Evolutionary conservation across 75 land plant species (phyloP).

Genomic region (Cryptomeria japonica): DNA sequence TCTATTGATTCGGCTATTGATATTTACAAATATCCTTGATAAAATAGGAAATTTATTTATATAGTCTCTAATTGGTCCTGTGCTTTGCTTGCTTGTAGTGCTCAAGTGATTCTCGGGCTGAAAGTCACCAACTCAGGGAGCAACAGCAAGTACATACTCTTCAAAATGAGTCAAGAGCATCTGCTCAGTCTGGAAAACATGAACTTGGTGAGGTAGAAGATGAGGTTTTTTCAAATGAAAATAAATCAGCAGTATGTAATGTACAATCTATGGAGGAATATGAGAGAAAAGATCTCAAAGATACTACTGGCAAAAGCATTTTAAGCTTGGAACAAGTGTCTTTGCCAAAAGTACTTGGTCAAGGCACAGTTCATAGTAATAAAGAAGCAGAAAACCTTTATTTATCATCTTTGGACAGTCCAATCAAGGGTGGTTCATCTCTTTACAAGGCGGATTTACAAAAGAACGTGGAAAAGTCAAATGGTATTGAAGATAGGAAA

Average conservation of each 20-base stretch:
- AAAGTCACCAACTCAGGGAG: background rate
- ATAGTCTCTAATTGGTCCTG: background rate
- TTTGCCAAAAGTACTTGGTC: background rate
- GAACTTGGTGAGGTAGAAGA: background rate
- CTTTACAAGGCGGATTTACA: background rate
- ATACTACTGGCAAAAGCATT: background rate
- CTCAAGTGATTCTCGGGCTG: background rate
- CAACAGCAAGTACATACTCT: background rate
- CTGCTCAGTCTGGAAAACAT: background rate
- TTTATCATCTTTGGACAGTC: constrained; percentile 2
- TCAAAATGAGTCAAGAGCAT: background rate
- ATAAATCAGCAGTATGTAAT: background rate
- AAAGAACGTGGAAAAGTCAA: background rate
- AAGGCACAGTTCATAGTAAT: background rate
- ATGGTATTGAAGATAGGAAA: background rate
- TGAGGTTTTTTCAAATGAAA: background rate
- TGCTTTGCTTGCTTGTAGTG: background rate
- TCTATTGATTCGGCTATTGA: background rate
- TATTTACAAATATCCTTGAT: too few species aligned
- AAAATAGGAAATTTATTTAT: background rate
- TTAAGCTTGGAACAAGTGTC: background rate
- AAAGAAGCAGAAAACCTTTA: background rate
- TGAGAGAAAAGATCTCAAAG: background rate
- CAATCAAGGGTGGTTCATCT: background rate
- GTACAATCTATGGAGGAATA: too few species aligned